Conservation (phyloP, 148 eudicot species). For the Gaultheria prostrata region DNA sequence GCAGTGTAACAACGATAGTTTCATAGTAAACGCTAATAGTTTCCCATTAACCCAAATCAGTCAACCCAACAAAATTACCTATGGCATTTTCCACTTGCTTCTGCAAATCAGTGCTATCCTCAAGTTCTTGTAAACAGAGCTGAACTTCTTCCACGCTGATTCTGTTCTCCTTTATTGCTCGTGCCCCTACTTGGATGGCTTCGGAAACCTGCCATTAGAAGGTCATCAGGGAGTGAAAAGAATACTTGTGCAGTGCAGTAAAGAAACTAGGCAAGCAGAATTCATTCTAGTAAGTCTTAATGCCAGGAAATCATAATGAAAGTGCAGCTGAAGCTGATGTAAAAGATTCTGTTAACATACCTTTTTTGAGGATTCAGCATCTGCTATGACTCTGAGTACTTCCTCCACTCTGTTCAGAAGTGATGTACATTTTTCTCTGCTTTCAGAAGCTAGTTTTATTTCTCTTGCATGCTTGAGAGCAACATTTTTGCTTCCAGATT, state of each 20-base stretch:
- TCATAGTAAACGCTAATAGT: background rate
- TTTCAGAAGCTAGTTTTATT: constrained; percentile 61
- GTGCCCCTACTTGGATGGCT: constrained; percentile 69
- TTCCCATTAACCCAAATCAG: background rate
- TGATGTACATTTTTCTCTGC: constrained; percentile 53
- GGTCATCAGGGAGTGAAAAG: background rate
- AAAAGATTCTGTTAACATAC: constrained; percentile 29
- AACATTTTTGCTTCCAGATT: constrained; percentile 49
- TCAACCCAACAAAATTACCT: constrained; percentile 40
- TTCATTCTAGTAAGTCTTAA: background rate
- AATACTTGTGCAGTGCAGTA: background rate
- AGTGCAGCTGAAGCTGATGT: background rate
- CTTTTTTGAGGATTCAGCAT: constrained; percentile 84
- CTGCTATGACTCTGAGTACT: constrained; percentile 56
- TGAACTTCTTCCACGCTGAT: constrained; percentile 61
- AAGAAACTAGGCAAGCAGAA: background rate
- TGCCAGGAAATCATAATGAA: background rate
- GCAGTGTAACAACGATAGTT: background rate
- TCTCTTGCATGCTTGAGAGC: constrained; percentile 80
- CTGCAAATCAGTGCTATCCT: constrained; percentile 53
- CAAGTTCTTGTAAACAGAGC: constrained; percentile 61
- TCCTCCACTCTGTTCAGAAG: constrained; percentile 75
- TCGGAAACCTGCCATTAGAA: constrained; percentile 58
- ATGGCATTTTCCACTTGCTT: constrained; percentile 48
- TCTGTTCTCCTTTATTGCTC: constrained; percentile 61